Conservation (phyloP, 257 asterid species). For the Penstemon newberryi region DNA sequence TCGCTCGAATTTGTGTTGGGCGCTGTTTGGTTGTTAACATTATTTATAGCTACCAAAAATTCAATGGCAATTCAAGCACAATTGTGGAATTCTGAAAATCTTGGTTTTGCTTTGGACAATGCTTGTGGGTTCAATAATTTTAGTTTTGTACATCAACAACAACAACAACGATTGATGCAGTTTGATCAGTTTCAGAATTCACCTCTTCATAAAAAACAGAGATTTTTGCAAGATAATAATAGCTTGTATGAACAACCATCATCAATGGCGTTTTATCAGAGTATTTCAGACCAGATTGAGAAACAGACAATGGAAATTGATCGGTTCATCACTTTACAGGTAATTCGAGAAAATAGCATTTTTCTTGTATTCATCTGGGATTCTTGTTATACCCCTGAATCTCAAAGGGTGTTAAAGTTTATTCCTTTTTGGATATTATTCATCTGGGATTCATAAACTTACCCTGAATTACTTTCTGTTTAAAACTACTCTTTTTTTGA, state of each 20-base stretch:
- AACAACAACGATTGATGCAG: conserved; percentile 24
- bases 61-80: conserved; percentile 70
- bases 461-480: too few species aligned
- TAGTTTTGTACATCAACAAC: conserved; percentile 29
- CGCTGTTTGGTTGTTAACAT: conserved; percentile 2
- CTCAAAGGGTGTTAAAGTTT: too few species aligned
- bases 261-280: conserved; percentile 28
- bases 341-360: conserved; percentile 1
- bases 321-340: conserved; percentile 57
- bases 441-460: too few species aligned
- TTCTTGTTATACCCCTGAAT: not conserved
- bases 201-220: conserved; percentile 28
- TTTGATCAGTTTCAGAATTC: conserved; percentile 36
- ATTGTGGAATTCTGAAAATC: conserved; percentile 42
- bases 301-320: conserved; percentile 58
- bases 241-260: conserved; percentile 15
- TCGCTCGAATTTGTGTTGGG: conserved; percentile 1
- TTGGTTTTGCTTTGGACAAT: conserved; percentile 40
- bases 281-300: conserved; percentile 35
- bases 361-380: not conserved
- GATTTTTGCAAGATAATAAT: not conserved
- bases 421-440: too few species aligned
- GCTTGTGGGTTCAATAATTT: conserved; percentile 41
- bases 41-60: not conserved
- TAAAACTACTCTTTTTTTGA: too few species aligned